A percentile compares a stretch with the other conserved stretches of the same genome.
These are phyloP conservation scores for Yamadazyma philogaea DNA, from an alignment of 805 yeast species.

Conservation along the genomic window DNA sequence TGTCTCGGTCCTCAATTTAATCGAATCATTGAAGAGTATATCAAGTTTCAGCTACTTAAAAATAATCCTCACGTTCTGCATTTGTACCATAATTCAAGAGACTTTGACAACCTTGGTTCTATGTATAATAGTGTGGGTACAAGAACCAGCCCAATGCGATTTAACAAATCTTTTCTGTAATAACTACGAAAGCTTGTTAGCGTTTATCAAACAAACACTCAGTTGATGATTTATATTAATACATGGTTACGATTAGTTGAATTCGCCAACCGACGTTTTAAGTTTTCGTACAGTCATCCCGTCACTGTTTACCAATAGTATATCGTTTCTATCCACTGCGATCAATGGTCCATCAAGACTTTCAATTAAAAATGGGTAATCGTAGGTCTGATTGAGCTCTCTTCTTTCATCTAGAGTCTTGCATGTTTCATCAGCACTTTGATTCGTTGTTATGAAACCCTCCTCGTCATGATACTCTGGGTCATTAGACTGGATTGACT, in stretches of 20 bases:
- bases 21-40: slow-evolving; percentile 50
- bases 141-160: neutral
- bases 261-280: slow-evolving; percentile 11
- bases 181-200: slow-evolving; percentile 4
- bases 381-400: slow-evolving; percentile 67
- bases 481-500: slow-evolving; percentile 54
- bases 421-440: slow-evolving; percentile 17
- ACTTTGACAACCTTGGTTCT: slow-evolving; percentile 11
- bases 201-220: neutral
- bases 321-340: slow-evolving; percentile 7
- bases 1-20: slow-evolving; percentile 57
- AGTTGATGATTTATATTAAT: too few relatives aligned
- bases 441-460: slow-evolving; percentile 1
- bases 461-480: slow-evolving; percentile 6
- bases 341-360: slow-evolving; percentile 71
- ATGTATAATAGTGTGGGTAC: slow-evolving; percentile 3
- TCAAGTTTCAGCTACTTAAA: slow-evolving; percentile 18
- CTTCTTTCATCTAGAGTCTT: slow-evolving; percentile 76
- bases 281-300: slow-evolving; percentile 23
- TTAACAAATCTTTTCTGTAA: neutral
- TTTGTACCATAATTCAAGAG: slow-evolving; percentile 17
- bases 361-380: slow-evolving; percentile 69
- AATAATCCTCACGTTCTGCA: slow-evolving; percentile 15
- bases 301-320: slow-evolving; percentile 12
- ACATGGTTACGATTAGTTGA: slow-evolving; percentile 1